Percentiles rank a stretch among this genome's conserved stretches.
These are phyloP conservation scores for Aristolochia contorta DNA, from an alignment of 164 flowering plant species.

Conservation along the genomic window DNA sequence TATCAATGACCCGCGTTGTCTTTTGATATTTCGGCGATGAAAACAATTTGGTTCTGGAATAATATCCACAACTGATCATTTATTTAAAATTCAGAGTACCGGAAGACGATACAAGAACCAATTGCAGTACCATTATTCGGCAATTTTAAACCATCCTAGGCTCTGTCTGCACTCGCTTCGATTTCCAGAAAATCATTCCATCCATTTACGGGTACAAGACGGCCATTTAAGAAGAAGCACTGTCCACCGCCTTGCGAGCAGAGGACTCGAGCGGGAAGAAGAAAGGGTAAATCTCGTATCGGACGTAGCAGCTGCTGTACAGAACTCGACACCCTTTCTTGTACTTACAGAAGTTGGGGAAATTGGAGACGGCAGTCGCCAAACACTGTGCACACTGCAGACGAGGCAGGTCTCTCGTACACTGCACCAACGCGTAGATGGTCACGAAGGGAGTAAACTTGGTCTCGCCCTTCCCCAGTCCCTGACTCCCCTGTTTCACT, in stretches of 20 bases:
- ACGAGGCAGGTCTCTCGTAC: constrained; percentile 6
- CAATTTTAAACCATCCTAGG: too few relatives aligned
- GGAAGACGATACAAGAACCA: too few relatives aligned
- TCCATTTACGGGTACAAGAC: background rate
- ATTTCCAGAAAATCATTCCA: too few relatives aligned
- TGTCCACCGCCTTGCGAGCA: background rate
- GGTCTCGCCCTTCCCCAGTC: constrained; percentile 1
- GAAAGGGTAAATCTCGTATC: constrained; percentile 12
- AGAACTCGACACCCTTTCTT: constrained; percentile 5
- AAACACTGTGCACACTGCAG: constrained; percentile 8
- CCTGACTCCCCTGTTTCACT: background rate
- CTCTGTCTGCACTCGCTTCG: too few relatives aligned
- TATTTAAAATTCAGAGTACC: too few relatives aligned
- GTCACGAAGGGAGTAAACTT: background rate
- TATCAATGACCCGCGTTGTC: too few relatives aligned
- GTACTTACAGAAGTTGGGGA: constrained; percentile 1
- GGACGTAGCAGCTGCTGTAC: constrained; percentile 10
- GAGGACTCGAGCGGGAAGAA: constrained; percentile 7
- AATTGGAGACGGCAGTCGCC: constrained; percentile 5
- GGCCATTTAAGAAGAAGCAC: background rate
- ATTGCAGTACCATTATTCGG: too few relatives aligned
- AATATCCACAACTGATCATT: too few relatives aligned
- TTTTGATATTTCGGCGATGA: too few relatives aligned
- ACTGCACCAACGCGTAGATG: constrained; percentile 11
- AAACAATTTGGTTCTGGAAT: too few relatives aligned